Percentiles rank a stretch among this genome's conserved stretches.
These are phyloP conservation scores for Misopates orontium DNA, from an alignment of 257 asterid genomes.

Conservation along the genomic window DNA sequence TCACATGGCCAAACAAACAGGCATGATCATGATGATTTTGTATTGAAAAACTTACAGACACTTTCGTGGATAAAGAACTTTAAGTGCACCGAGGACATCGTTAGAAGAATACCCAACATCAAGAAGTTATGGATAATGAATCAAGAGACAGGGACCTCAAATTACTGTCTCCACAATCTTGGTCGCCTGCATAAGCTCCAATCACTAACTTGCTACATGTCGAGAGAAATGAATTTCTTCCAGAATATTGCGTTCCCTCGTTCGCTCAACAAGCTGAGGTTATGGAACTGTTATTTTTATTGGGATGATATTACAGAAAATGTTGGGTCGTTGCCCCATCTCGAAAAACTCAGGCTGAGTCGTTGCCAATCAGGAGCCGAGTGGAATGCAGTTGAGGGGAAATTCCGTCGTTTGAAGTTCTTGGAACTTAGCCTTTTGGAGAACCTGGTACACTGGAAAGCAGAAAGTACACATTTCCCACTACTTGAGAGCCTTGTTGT, in stretches of 20 bases:
- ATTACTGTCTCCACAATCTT: conserved; percentile 19
- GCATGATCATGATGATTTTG: too few relatives aligned
- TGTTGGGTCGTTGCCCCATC: too few relatives aligned
- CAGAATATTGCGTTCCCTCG: neutral
- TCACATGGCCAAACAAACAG: too few relatives aligned
- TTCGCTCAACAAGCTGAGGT: conserved; percentile 21
- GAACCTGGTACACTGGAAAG: neutral
- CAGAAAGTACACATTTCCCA: neutral
- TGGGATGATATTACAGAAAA: conserved; percentile 10
- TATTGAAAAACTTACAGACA: too few relatives aligned
- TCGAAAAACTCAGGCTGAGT: too few relatives aligned
- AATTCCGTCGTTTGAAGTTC: too few relatives aligned
- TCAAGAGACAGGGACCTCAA: neutral
- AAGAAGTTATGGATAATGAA: neutral
- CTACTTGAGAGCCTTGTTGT: neutral
- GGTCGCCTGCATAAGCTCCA: conserved; percentile 8
- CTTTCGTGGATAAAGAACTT: neutral
- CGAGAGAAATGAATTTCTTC: neutral
- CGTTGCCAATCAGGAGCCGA: too few relatives aligned
- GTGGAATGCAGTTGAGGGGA: too few relatives aligned
- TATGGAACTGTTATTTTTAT: neutral
- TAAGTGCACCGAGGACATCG: conserved; percentile 3
- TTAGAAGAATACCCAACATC: conserved; percentile 18
- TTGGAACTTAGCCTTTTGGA: conserved; percentile 15
- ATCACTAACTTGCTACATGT: neutral